A percentile compares a stretch with the other conserved stretches of the same genome.
Evolutionary conservation across 2,329 filamentous ascomycete genomes (phyloP).

Genomic region (Colletotrichum karsti): DNA sequence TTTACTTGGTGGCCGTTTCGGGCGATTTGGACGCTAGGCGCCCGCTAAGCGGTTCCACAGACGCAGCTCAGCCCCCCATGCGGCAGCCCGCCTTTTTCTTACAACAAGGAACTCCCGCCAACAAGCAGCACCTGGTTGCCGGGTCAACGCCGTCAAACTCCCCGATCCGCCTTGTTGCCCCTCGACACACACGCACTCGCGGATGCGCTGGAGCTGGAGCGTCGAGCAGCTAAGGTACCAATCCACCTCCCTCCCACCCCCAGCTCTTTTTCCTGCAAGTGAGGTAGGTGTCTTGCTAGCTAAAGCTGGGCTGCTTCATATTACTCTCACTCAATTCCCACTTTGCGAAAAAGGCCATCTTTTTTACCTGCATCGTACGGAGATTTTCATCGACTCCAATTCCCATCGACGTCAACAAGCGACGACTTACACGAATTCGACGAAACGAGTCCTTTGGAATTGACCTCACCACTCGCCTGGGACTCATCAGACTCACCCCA

Average conservation of each 20-base stretch:
- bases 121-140: not conserved
- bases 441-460: not conserved
- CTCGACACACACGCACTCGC: conserved; percentile 27
- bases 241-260: not conserved
- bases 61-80: not conserved
- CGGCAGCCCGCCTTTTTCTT: not conserved
- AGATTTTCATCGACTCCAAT: not conserved
- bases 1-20: not conserved
- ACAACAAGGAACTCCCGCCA: conserved; percentile 3
- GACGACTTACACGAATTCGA: not conserved
- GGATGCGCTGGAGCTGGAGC: conserved; percentile 19
- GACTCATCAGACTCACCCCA: not conserved
- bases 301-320: not conserved
- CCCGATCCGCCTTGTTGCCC: conserved; percentile 28
- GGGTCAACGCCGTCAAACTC: conserved; percentile 18
- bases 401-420: not conserved
- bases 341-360: not conserved
- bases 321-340: not conserved
- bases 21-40: not conserved
- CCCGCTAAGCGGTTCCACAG: conserved; percentile 2
- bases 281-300: not conserved
- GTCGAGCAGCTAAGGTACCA: not conserved
- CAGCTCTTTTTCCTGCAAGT: not conserved
- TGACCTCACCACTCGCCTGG: not conserved
- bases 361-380: not conserved